These are phyloP conservation scores for Sporothrix brunneoviolacea DNA, from an alignment of 2,329 filamentous ascomycete genomes.

Conservation along the genomic window DNA sequence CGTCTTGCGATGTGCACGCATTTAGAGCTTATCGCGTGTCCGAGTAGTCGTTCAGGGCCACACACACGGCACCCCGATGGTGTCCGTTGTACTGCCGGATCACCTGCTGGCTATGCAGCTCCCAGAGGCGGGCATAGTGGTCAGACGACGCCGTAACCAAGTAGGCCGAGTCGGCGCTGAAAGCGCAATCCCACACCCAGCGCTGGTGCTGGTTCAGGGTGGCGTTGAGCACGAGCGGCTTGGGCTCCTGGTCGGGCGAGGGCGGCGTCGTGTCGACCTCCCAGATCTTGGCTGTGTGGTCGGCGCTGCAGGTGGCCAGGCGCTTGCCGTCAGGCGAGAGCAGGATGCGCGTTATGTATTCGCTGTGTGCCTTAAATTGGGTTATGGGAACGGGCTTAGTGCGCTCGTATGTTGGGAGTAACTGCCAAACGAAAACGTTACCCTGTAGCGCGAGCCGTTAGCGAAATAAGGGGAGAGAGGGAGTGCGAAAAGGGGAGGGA, in stretches of 20 bases:
- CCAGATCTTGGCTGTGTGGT: slow-evolving; percentile 95
- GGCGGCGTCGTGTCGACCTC: slow-evolving; percentile 66
- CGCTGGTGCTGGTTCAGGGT: slow-evolving; percentile 86
- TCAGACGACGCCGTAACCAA: slow-evolving; percentile 89
- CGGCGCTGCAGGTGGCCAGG: slow-evolving; percentile 85
- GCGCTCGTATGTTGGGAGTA: slow-evolving; percentile 74
- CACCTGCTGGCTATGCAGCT: slow-evolving; percentile 76
- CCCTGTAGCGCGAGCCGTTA: slow-evolving; percentile 47
- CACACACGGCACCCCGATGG: slow-evolving; percentile 84
- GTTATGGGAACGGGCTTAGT: slow-evolving; percentile 82
- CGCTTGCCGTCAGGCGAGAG: slow-evolving; percentile 92
- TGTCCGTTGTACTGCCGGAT: slow-evolving; percentile 95
- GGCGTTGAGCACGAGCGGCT: slow-evolving; percentile 72
- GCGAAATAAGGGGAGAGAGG: not conserved
- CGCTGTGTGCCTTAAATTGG: slow-evolving; percentile 83
- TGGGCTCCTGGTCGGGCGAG: slow-evolving; percentile 35
- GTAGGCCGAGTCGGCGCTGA: slow-evolving; percentile 88
- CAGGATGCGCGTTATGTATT: slow-evolving; percentile 87
- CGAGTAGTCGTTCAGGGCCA: slow-evolving; percentile 83
- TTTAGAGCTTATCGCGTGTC: slow-evolving; percentile 41
- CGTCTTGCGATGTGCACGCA: too few species aligned
- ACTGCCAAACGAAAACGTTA: slow-evolving; percentile 95
- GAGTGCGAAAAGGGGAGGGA: not conserved
- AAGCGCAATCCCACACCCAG: slow-evolving; percentile 97
- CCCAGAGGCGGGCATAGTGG: slow-evolving; percentile 89